Base-by-base conservation (phyloP, 2,329 filamentous ascomycete species). In the Trichoderma simmonsii region DNA sequence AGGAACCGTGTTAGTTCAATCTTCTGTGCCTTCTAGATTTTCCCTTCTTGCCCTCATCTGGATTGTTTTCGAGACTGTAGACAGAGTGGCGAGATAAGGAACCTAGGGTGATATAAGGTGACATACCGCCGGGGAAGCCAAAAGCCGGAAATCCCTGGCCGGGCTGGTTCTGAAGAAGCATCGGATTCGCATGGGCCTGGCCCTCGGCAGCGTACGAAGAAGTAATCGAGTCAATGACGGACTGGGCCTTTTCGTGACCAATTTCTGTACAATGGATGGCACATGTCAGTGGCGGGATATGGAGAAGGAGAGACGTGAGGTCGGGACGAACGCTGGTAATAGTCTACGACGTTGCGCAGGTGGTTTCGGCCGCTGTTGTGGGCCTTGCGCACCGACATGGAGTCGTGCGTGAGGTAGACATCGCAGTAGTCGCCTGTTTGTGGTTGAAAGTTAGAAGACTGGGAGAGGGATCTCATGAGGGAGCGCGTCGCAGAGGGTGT, bases 351-450 rank as follows among this genome's bases (percentile, higher is more conserved):
- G 83, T 99, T 99, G 79, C 96, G 93, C 74, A 99, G 85, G 81
- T 99, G 96, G 85, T 99, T 99, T 78, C 95, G 91, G 74, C 96
- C 96, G 81, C 90, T 92, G 86, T 99, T 99, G 84, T 99, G 96
- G 64, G 96, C 96, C 86, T 98, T 98, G 78, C 96, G 95, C 84
- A 99, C 96, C 84, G 94, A 97, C 95, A 98, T 98, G 60, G 94
- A 97, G 88, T 99, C 96, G 88, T 99, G 96, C 77, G 96, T 99
- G 78, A 99, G 92, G 88, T 99, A 99, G 83, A 99, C 96, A 92
- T 99, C 96, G 89, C 96, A 99, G 85, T 99, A 99, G 83, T 99
- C 96, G 88, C 95, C 83, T 84, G 54, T 67, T 67, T 6, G 26
- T 26, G 26, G n/a, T 21, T 11, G 54, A 34, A 73, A 60, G 43